phyloP scores from a whole-genome alignment of 2,329 filamentous ascomycete species.

The Whalleya microplaca region DNA sequence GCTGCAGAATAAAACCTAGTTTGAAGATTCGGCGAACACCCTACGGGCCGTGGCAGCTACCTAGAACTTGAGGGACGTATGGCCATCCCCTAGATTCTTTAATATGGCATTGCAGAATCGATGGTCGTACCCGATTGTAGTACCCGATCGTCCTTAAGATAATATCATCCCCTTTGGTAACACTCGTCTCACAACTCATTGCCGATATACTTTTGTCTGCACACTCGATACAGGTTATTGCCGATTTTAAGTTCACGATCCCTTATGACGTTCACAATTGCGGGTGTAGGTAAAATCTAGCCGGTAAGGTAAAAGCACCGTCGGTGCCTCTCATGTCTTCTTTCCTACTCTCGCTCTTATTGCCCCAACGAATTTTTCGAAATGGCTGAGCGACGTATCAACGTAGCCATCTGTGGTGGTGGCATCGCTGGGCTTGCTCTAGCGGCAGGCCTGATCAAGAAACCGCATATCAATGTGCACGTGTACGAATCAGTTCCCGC shows the following conservation, averaged over 20 bases:
- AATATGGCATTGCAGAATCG: not conserved
- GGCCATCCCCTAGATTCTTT: not conserved
- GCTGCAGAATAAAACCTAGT: not conserved
- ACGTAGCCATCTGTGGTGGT: conserved; percentile 34
- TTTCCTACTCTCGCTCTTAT: not conserved
- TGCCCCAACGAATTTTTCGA: not conserved
- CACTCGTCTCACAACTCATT: not conserved
- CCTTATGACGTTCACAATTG: conserved; percentile 14
- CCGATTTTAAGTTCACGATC: conserved; percentile 3
- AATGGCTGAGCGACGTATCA: conserved; percentile 21
- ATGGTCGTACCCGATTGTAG: not conserved
- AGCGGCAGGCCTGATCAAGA: conserved; percentile 39
- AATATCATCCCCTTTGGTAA: not conserved
- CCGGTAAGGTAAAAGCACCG: conserved; percentile 8
- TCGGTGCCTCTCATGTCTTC: not conserved
- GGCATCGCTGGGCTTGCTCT: conserved; percentile 44
- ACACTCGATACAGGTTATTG: not conserved
- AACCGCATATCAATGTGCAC: conserved; percentile 38
- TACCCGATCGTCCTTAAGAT: not conserved
- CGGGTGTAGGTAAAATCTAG: conserved; percentile 1
- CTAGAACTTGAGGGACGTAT: not conserved
- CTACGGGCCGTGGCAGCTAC: not conserved
- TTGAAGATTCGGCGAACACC: not conserved
- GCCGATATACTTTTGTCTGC: not conserved
- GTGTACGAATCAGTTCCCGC: conserved; percentile 41